phyloP scores from a whole-genome alignment of 805 yeast species.

The Nakazawaea pomicola region DNA sequence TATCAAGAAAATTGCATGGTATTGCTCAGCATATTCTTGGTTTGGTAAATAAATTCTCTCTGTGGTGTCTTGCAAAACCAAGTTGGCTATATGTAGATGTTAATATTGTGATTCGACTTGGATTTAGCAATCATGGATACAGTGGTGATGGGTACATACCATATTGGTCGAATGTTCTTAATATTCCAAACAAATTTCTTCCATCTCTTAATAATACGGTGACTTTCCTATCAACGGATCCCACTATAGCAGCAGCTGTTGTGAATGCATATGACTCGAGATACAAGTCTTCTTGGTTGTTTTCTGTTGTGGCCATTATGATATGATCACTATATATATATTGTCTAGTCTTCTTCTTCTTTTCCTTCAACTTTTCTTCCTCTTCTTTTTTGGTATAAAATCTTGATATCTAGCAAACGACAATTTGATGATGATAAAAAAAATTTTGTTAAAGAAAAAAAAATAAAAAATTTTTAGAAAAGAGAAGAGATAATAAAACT shows the following conservation, averaged over 20 bases:
- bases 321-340: not conserved
- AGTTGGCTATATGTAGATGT: conserved; percentile 46
- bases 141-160: conserved; percentile 27
- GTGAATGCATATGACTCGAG: conserved; percentile 80
- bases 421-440: not conserved
- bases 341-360: not conserved
- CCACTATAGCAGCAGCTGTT: conserved; percentile 86
- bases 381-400: too few species aligned
- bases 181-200: conserved; percentile 76
- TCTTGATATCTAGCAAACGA: not conserved
- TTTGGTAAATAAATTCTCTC: conserved; percentile 74
- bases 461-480: not conserved
- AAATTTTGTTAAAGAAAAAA: conserved; percentile 1
- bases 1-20: conserved; percentile 58
- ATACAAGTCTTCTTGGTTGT: conserved; percentile 43
- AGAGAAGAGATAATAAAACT: not conserved
- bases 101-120: not conserved
- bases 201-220: conserved; percentile 89
- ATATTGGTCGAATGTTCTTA: conserved; percentile 93
- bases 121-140: not conserved
- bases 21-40: conserved; percentile 62
- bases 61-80: conserved; percentile 85
- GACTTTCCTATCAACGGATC: conserved; percentile 78
- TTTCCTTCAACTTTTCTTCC: not conserved
- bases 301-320: conserved; percentile 15